phyloP scores from a whole-genome alignment of 352 stramenopile species.

The Globisporangium nodosum region DNA sequence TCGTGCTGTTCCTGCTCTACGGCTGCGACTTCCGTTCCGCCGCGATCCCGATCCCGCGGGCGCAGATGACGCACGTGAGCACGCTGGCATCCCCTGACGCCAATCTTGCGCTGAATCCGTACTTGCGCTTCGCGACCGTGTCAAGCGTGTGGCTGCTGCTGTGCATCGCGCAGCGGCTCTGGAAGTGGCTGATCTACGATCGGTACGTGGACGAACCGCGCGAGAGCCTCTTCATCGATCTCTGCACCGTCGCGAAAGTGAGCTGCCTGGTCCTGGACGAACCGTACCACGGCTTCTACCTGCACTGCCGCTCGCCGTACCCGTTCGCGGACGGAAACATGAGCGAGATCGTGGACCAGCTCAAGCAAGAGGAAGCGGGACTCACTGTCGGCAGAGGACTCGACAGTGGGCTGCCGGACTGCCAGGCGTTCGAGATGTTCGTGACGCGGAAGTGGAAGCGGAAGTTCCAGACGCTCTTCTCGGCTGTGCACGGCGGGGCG shows the following conservation, averaged over 20 bases:
- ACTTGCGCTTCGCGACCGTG: slow-evolving; percentile 88
- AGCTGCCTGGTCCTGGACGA: slow-evolving; percentile 91
- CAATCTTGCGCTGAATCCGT: slow-evolving; percentile 67
- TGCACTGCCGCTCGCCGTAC: slow-evolving; percentile 93
- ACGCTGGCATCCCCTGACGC: slow-evolving; percentile 38
- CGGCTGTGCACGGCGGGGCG: slow-evolving; percentile 24
- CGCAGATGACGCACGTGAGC: slow-evolving; percentile 47
- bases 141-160: slow-evolving; percentile 82
- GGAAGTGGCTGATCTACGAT: slow-evolving; percentile 87
- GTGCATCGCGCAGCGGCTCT: slow-evolving; percentile 74
- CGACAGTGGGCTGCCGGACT: slow-evolving; percentile 72
- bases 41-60: slow-evolving; percentile 44
- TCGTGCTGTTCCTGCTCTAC: slow-evolving; percentile 87
- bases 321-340: slow-evolving; percentile 91
- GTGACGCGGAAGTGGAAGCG: slow-evolving; percentile 82
- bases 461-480: slow-evolving; percentile 68
- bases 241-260: slow-evolving; percentile 93
- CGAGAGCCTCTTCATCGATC: slow-evolving; percentile 87
- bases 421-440: slow-evolving; percentile 92
- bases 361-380: slow-evolving; percentile 88
- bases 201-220: slow-evolving; percentile 65
- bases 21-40: slow-evolving; percentile 47
- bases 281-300: slow-evolving; percentile 92
- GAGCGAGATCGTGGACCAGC: slow-evolving; percentile 87
- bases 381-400: slow-evolving; percentile 82